These are phyloP conservation scores for Diatrype stigma DNA, from an alignment of 2,329 filamentous ascomycete species.

Conservation along the genomic window DNA sequence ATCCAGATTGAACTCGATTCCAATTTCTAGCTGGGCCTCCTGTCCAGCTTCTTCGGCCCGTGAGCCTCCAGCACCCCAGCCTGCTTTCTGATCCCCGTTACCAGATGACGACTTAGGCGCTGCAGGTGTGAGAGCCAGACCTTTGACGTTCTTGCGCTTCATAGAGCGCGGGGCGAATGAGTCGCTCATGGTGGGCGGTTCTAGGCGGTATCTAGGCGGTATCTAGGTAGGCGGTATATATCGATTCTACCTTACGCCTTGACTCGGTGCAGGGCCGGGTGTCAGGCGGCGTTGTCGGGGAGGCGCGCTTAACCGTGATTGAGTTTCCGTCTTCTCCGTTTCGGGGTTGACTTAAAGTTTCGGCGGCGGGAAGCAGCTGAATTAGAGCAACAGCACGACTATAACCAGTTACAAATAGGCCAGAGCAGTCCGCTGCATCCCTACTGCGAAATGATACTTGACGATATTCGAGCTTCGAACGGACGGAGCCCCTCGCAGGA, in stretches of 20 bases:
- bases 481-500: not conserved
- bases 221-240: no score
- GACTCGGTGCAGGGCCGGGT: not conserved
- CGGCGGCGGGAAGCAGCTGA: not conserved
- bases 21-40: constrained; percentile 77
- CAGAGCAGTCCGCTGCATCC: not conserved
- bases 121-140: constrained; percentile 78
- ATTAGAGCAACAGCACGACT: not conserved
- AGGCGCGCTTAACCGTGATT: not conserved
- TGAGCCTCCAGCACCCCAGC: constrained; percentile 33
- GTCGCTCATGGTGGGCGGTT: constrained; percentile 51
- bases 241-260: not conserved
- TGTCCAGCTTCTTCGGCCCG: constrained; percentile 50
- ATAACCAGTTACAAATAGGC: not conserved
- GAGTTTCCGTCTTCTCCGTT: not conserved
- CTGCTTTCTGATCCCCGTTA: constrained; percentile 59
- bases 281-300: not conserved
- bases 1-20: constrained; percentile 94
- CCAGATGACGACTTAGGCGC: constrained; percentile 68
- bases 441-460: not conserved
- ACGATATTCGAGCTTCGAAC: not conserved
- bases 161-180: constrained; percentile 70
- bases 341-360: not conserved
- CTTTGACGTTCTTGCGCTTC: constrained; percentile 99
- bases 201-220: constrained; percentile 3